phyloP scores from a whole-genome alignment of 2,329 filamentous ascomycete genomes.

The Nigrograna mackinnonii region DNA sequence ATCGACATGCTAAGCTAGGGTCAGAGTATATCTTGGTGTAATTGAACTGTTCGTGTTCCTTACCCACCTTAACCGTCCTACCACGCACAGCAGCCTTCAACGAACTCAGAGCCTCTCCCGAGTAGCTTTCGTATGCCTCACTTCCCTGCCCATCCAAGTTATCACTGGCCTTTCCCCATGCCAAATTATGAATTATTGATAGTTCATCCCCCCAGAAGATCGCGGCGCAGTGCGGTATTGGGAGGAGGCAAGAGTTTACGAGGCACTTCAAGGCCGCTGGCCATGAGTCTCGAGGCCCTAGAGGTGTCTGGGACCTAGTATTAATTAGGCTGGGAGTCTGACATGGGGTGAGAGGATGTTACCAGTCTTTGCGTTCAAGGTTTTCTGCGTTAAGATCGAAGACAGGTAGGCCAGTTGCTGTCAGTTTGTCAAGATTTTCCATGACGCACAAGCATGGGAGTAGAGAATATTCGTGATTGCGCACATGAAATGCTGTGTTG shows the following conservation, averaged over 20 bases:
- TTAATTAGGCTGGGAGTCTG: background rate
- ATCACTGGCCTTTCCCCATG: slow-evolving; percentile 42
- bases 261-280: slow-evolving; percentile 32
- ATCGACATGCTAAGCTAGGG: slow-evolving; percentile 20
- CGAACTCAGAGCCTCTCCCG: slow-evolving; percentile 35
- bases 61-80: slow-evolving; percentile 43
- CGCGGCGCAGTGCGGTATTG: slow-evolving; percentile 45
- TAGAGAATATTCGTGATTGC: no score
- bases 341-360: slow-evolving; percentile 1
- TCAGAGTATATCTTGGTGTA: background rate
- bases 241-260: slow-evolving; percentile 40
- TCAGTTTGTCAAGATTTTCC: slow-evolving; percentile 37
- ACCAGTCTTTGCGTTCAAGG: slow-evolving; percentile 31
- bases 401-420: slow-evolving; percentile 28
- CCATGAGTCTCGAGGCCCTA: slow-evolving; percentile 42
- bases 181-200: slow-evolving; percentile 44
- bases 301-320: slow-evolving; percentile 26
- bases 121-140: slow-evolving; percentile 32
- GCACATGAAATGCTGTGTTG: no score
- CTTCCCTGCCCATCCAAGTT: slow-evolving; percentile 39
- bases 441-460: no score
- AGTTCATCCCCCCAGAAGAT: slow-evolving; percentile 48
- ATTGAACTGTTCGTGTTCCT: slow-evolving; percentile 12
- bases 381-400: slow-evolving; percentile 35
- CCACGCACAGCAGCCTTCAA: slow-evolving; percentile 38